Percentiles rank a stretch among this genome's conserved stretches.
Conservation (phyloP, 441 rosid species). For the Gossypium armourianum region DNA sequence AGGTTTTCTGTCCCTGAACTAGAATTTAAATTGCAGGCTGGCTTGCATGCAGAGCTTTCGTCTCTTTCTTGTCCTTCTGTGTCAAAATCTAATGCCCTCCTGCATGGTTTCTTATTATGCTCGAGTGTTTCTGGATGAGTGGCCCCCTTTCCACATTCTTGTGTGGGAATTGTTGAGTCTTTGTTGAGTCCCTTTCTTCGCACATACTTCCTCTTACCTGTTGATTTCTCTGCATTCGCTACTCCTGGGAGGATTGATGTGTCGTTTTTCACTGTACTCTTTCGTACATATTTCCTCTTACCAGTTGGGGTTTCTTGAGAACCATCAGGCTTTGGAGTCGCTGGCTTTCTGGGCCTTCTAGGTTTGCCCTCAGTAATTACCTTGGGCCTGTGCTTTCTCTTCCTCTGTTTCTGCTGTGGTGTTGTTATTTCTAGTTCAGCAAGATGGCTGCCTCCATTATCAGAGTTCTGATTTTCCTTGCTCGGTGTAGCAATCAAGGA, state of each 20-base stretch:
- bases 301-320: conserved; percentile 28
- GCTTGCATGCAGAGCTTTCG: conserved; percentile 19
- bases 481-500: conserved; percentile 18
- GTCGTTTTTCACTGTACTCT: conserved; percentile 23
- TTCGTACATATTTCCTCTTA: conserved; percentile 42
- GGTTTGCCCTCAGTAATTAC: conserved; percentile 58
- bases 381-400: conserved; percentile 78
- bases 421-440: conserved; percentile 39
- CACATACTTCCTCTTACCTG: conserved; percentile 38
- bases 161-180: conserved; percentile 21
- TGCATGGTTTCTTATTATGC: conserved; percentile 34
- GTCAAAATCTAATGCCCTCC: conserved; percentile 41
- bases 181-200: conserved; percentile 29
- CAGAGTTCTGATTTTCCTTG: conserved; percentile 30
- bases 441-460: conserved; percentile 19
- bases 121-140: conserved; percentile 23
- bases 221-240: conserved; percentile 23
- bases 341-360: conserved; percentile 28
- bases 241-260: conserved; percentile 23
- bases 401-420: conserved; percentile 51
- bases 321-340: conserved; percentile 17
- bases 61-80: conserved; percentile 19
- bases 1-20: conserved; percentile 23
- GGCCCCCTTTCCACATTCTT: conserved; percentile 16
- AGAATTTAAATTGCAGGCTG: conserved; percentile 16